Evolutionary conservation across 805 yeast genomes (phyloP), one percentile per base, ranked within the genome.

Genomic region (Myxozyma melibiosi): DNA sequence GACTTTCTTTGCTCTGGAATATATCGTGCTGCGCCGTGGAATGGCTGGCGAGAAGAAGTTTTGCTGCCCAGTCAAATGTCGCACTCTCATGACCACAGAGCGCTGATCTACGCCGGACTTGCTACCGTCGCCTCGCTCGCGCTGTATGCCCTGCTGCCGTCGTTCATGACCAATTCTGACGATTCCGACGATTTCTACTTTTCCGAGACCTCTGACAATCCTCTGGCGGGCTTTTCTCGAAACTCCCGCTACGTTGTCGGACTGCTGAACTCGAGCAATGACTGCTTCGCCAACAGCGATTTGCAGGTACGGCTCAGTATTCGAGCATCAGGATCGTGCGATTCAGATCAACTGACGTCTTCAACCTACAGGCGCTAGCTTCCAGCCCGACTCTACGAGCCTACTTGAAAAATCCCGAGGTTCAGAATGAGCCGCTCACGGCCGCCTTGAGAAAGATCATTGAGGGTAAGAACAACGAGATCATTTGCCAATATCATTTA

Each of bases 261-360:
- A 2, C 74, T 92, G 43, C 78, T 84, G 64, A 94, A 92, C 70
- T 77, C 84, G 62, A 80, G 91, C 58, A 88, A 89, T 63, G 97
- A 90, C 70, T 92, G 99, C 71, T 92, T 89, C 74, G 96, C 96
- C 59, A 92, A 94, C 68, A 82, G 95, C 6, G 84, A 91, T 0
- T 67, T 94, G 18, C 99, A 92, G 70, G 94, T 58, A 18, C 9
- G 53, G 7, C 9, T 51, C 13, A 8, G 11, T 16, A 9, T 47
- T 20, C 18, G 13, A n/a, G n/a, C n/a, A 5, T 28, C 4, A 7
- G 16, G 7, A n/a, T 41, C 18, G 18, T 24, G n/a, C 11, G 45
- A 27, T 25, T 25, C n/a, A 33, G 8, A 14, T n/a, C n/a, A 14
- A 4, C 27, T 24, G 25, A 47, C 16, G 9, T 4, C 13, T n/a